A percentile compares a stretch with the other conserved stretches of the same genome.
These are phyloP conservation scores for Acacia pycnantha DNA, from an alignment of 331 rosid genomes.

Conservation along the genomic window DNA sequence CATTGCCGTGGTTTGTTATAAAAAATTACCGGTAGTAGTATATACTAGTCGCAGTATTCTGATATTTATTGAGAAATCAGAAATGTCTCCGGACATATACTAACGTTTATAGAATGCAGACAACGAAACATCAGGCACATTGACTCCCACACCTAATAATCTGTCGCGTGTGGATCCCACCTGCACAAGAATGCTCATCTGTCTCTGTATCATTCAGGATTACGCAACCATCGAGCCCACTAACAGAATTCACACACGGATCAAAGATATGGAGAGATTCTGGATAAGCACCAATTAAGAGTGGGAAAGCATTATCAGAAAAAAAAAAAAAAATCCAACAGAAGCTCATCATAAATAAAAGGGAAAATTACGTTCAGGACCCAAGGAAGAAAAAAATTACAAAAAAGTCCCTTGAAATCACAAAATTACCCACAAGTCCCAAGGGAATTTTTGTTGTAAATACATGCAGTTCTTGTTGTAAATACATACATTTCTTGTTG, in stretches of 20 bases:
- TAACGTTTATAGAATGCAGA: not conserved
- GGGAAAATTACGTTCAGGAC: no score
- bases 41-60: not conserved
- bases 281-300: not conserved
- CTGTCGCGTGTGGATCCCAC: not conserved
- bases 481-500: no score
- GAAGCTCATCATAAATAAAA: no score
- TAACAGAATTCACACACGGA: not conserved
- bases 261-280: not conserved
- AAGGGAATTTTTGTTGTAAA: no score
- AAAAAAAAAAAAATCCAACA: no score
- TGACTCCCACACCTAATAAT: not conserved
- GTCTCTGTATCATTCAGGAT: not conserved
- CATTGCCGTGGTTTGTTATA: not conserved
- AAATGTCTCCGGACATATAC: not conserved
- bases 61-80: not conserved
- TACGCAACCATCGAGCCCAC: not conserved
- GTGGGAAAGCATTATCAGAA: no score
- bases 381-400: no score
- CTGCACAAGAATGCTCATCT: not conserved
- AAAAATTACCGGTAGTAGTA: not conserved
- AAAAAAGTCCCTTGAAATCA: no score
- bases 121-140: not conserved
- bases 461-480: no score
- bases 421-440: no score